phyloP scores from a whole-genome alignment of 805 yeast species.

The Candida sakaeoensis region DNA sequence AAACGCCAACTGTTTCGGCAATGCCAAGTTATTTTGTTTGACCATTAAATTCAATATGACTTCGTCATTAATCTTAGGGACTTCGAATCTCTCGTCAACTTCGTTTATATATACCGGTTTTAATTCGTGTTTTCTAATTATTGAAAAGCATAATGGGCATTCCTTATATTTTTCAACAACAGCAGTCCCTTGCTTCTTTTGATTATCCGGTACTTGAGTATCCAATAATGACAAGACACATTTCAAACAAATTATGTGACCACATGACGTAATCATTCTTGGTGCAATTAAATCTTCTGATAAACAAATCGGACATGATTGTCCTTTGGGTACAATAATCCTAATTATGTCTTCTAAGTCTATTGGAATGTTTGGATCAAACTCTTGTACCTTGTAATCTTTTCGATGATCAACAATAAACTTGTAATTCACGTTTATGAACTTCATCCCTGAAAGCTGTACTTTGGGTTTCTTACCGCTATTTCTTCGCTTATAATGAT shows the following conservation, averaged over 20 bases:
- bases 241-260: constrained; percentile 84
- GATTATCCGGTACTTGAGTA: constrained; percentile 42
- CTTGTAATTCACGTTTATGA: constrained; percentile 79
- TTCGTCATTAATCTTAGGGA: constrained; percentile 55
- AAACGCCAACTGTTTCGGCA: constrained; percentile 32
- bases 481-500: constrained; percentile 10
- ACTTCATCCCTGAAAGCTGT: constrained; percentile 59
- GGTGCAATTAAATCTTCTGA: constrained; percentile 86
- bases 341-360: constrained; percentile 59
- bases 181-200: constrained; percentile 32
- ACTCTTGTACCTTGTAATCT: constrained; percentile 52
- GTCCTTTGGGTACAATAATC: constrained; percentile 70
- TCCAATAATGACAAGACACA: constrained; percentile 74
- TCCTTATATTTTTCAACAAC: constrained; percentile 51
- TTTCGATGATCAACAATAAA: constrained; percentile 70
- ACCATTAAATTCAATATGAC: constrained; percentile 63
- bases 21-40: constrained; percentile 45
- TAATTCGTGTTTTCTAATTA: constrained; percentile 48
- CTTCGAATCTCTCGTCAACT: constrained; percentile 52
- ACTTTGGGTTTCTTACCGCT: constrained; percentile 19
- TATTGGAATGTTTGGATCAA: constrained; percentile 76
- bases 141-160: constrained; percentile 77
- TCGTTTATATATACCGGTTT: constrained; percentile 58
- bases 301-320: constrained; percentile 89
- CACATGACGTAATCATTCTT: constrained; percentile 85